A percentile compares a stretch with the other conserved stretches of the same genome.
Conservation (phyloP, 306 rosid species). For the Abrus pulchellus region DNA sequence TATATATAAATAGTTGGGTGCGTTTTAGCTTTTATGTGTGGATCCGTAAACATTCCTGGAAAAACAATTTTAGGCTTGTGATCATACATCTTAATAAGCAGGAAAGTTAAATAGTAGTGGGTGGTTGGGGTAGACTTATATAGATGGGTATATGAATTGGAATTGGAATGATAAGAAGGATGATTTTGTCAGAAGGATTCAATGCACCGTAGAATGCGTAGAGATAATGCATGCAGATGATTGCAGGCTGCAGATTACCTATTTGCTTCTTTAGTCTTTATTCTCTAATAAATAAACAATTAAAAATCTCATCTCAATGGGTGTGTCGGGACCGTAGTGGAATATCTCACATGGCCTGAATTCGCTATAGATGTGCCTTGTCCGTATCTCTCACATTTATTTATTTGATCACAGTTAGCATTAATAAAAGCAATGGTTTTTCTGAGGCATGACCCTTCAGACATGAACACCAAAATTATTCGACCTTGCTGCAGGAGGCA, state of each 20-base stretch:
- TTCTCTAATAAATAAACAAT: conserved; percentile 42
- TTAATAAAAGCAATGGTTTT: conserved; percentile 38
- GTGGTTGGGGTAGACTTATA: conserved; percentile 35
- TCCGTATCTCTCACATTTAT: conserved; percentile 36
- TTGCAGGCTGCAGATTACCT: conserved; percentile 37
- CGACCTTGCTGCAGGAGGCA: conserved; percentile 82
- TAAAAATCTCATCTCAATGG: conserved; percentile 50
- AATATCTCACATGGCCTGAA: conserved; percentile 66
- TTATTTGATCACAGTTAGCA: neutral
- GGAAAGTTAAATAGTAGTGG: conserved; percentile 22
- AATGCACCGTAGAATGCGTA: conserved; percentile 58
- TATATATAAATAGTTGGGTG: too few relatives aligned
- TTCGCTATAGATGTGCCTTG: conserved; percentile 52
- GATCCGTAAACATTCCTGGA: neutral
- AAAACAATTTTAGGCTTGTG: conserved; percentile 10
- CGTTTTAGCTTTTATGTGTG: neutral
- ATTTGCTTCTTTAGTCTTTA: conserved; percentile 52
- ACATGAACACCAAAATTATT: conserved; percentile 71
- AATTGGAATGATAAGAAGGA: conserved; percentile 50
- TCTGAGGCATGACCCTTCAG: conserved; percentile 72
- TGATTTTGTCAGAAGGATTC: conserved; percentile 63
- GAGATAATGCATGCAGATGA: conserved; percentile 41
- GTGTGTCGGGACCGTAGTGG: conserved; percentile 69
- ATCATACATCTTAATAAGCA: neutral
- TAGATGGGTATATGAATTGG: conserved; percentile 42